Conservation (phyloP, 1,284 basidiomycete genomes). For the Puccinia triticina region DNA sequence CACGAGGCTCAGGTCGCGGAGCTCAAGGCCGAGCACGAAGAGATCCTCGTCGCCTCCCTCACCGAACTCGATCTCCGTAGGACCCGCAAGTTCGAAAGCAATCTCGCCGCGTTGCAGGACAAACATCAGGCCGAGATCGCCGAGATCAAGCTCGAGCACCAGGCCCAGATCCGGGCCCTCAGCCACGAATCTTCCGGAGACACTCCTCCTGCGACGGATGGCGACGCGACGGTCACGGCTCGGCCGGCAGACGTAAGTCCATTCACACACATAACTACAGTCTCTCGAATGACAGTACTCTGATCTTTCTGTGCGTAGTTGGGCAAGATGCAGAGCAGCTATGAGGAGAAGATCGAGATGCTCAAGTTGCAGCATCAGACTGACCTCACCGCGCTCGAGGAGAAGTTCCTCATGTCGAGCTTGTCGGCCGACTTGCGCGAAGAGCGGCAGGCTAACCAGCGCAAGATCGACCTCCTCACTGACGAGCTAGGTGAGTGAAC, state of each 20-base stretch:
- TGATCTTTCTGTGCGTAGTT: background rate
- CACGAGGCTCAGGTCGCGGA: slow-evolving; percentile 6
- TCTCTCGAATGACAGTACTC: too few relatives aligned
- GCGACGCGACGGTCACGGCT: background rate
- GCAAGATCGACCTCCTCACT: slow-evolving; percentile 13
- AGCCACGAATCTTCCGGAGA: too few relatives aligned
- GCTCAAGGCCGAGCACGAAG: slow-evolving; percentile 45
- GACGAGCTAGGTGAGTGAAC: slow-evolving; percentile 12
- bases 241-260: too few relatives aligned
- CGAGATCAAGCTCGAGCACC: background rate
- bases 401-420: slow-evolving; percentile 4
- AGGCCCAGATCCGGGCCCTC: background rate
- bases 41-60: slow-evolving; percentile 33
- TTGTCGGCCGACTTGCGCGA: background rate
- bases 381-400: background rate
- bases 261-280: too few relatives aligned
- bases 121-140: background rate
- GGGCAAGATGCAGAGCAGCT: background rate
- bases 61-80: slow-evolving; percentile 30
- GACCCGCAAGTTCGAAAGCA: slow-evolving; percentile 36
- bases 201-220: too few relatives aligned
- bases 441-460: slow-evolving; percentile 1
- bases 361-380: background rate
- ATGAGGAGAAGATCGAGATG: slow-evolving; percentile 28
- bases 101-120: background rate